Evolutionary conservation across 2,329 filamentous ascomycete genomes (phyloP).

Genomic region (Aspergillus eucalypticola): DNA sequence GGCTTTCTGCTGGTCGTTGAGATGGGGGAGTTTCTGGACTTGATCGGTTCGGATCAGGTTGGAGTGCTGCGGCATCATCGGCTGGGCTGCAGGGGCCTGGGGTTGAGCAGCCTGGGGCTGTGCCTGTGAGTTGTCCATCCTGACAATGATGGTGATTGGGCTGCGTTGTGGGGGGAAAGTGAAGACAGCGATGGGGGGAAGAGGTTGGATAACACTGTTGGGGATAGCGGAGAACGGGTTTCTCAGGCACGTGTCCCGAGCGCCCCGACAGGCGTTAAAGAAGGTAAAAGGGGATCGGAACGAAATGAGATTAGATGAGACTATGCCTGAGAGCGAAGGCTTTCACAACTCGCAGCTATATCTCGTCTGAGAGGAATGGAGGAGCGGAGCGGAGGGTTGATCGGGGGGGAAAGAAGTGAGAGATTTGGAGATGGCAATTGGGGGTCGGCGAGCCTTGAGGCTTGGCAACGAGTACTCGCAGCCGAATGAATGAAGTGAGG

Average conservation of each 20-base stretch:
- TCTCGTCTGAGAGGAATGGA: background rate
- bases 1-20: constrained; percentile 57
- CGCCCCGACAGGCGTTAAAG: background rate
- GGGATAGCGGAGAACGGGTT: background rate
- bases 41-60: constrained; percentile 55
- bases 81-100: constrained; percentile 32
- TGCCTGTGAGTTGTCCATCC: constrained; percentile 6
- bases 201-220: background rate
- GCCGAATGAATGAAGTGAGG: background rate
- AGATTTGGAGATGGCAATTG: background rate
- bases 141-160: background rate
- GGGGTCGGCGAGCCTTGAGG: background rate
- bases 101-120: constrained; percentile 29
- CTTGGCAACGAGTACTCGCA: background rate
- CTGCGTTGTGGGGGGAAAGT: background rate
- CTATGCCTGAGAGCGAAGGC: background rate
- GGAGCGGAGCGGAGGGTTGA: background rate
- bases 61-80: constrained; percentile 41
- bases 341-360: background rate
- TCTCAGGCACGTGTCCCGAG: background rate
- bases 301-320: too few relatives aligned
- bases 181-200: background rate
- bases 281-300: background rate
- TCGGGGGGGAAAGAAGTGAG: background rate
- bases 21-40: constrained; percentile 54